These are phyloP conservation scores for Reutealis trisperma DNA, from an alignment of 345 rosid genomes.

Conservation along the genomic window DNA sequence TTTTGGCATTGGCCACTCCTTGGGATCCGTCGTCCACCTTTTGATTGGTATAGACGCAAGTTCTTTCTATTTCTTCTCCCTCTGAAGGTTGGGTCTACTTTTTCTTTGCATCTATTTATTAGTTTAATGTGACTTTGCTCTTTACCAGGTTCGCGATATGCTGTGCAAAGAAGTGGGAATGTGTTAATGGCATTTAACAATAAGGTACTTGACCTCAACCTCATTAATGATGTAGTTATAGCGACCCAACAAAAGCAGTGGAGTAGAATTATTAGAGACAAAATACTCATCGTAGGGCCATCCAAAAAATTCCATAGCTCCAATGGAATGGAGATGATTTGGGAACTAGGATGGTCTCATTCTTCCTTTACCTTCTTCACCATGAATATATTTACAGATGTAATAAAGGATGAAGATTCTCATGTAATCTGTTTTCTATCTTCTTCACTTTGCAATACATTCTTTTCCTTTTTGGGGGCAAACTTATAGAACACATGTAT, in stretches of 20 bases:
- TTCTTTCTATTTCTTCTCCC: constrained; percentile 5
- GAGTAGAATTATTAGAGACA: neutral
- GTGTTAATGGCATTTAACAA: constrained; percentile 89
- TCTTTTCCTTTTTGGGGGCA: neutral
- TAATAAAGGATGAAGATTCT: neutral
- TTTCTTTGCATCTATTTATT: constrained; percentile 27
- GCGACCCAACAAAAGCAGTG: neutral
- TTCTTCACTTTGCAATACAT: neutral
- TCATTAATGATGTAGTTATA: constrained; percentile 6
- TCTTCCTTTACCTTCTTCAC: neutral
- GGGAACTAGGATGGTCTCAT: neutral
- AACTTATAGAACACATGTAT: neutral
- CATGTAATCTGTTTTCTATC: neutral
- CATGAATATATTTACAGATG: neutral
- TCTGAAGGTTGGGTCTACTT: constrained; percentile 7
- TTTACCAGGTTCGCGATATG: constrained; percentile 85
- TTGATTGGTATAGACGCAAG: constrained; percentile 62
- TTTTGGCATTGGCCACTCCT: constrained; percentile 93
- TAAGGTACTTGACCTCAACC: constrained; percentile 57
- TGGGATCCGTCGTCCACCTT: constrained; percentile 95
- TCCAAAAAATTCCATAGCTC: neutral
- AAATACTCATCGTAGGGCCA: neutral
- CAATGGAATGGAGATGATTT: constrained; percentile 1
- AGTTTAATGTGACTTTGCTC: constrained; percentile 25
- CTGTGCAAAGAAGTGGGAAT: constrained; percentile 88